Evolutionary conservation across 169 alveolate genomes (phyloP).

Genomic region (Cryptosporidium andersoni): DNA sequence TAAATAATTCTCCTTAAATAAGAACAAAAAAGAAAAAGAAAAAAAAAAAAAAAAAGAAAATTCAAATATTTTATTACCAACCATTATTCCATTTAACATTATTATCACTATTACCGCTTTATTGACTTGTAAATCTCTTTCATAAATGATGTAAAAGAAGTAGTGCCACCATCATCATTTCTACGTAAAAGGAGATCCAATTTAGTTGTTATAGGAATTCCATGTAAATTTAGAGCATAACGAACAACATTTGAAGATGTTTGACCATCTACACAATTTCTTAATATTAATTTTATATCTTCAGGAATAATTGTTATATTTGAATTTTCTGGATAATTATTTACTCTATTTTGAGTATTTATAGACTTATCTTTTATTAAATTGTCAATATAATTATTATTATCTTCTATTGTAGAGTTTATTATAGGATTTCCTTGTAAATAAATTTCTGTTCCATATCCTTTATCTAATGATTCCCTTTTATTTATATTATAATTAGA

Average conservation of each 20-base stretch:
- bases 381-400: slow-evolving; percentile 15
- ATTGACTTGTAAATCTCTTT: slow-evolving; percentile 54
- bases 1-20: too few species aligned
- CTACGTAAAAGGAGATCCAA: slow-evolving; percentile 52
- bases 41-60: too few species aligned
- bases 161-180: slow-evolving; percentile 65
- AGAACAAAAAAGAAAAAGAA: too few species aligned
- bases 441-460: background rate
- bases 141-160: slow-evolving; percentile 61
- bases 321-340: background rate
- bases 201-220: slow-evolving; percentile 33
- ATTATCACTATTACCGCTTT: slow-evolving; percentile 1
- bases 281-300: slow-evolving; percentile 18
- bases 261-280: slow-evolving; percentile 56
- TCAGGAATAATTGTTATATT: slow-evolving; percentile 41
- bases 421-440: background rate
- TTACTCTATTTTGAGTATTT: background rate
- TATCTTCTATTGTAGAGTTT: background rate
- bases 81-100: background rate
- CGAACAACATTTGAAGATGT: slow-evolving; percentile 46
- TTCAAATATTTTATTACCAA: too few species aligned
- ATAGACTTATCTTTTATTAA: slow-evolving; percentile 15
- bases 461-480: slow-evolving; percentile 1
- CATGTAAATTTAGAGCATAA: slow-evolving; percentile 26
- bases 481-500: background rate